These are phyloP conservation scores for Garcia nutans DNA, from an alignment of 345 rosid species.

Conservation along the genomic window DNA sequence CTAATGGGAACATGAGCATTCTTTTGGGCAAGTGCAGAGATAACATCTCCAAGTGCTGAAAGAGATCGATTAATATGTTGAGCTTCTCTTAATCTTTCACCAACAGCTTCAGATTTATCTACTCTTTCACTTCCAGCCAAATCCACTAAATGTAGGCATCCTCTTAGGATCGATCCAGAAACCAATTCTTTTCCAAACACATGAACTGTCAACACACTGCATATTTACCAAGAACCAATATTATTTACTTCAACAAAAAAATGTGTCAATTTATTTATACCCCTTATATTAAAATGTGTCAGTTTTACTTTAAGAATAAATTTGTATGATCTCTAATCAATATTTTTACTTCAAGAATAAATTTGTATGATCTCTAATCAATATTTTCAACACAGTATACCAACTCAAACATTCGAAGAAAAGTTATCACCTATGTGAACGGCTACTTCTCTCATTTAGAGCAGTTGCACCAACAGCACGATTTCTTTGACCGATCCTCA, in stretches of 20 bases:
- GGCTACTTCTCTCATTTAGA: constrained; percentile 91
- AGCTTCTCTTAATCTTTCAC: constrained; percentile 97
- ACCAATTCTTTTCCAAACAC: constrained; percentile 81
- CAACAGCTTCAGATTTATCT: constrained; percentile 92
- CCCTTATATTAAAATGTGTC: no score
- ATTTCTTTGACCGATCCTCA: constrained; percentile 87
- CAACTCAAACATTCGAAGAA: neutral
- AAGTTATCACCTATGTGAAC: constrained; percentile 75
- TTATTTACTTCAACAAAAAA: no score
- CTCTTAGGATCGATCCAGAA: constrained; percentile 78
- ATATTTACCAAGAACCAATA: neutral
- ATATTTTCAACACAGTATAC: no score
- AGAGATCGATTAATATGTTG: constrained; percentile 91
- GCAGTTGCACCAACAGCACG: constrained; percentile 99
- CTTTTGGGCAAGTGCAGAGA: constrained; percentile 94
- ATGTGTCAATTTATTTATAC: no score
- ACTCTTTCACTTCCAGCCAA: constrained; percentile 99
- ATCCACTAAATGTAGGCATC: constrained; percentile 94
- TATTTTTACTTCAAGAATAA: no score
- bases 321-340: no score
- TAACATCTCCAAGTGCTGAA: constrained; percentile 94
- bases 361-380: no score
- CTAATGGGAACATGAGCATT: constrained; percentile 87
- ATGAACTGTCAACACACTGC: constrained; percentile 90
- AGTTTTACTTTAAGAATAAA: no score